These are phyloP conservation scores for Aspergillus ochraceus DNA, from an alignment of 2,329 filamentous ascomycete genomes.

Conservation along the genomic window DNA sequence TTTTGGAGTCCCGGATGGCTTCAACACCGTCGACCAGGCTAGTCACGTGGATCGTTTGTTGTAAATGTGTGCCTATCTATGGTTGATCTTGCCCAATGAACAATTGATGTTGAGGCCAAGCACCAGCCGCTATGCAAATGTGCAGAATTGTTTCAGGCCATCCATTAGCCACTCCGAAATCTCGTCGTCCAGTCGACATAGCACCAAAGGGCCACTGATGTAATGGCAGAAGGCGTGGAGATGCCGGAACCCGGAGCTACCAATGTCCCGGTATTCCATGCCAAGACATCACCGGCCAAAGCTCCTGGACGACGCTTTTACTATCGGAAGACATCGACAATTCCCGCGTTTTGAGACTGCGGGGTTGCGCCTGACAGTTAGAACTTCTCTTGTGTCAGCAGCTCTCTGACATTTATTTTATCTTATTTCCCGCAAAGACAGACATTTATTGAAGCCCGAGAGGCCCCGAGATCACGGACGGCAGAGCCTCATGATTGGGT, in stretches of 20 bases:
- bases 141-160: too few relatives aligned
- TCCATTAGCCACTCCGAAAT: too few relatives aligned
- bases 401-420: background rate
- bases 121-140: too few relatives aligned
- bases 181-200: too few relatives aligned
- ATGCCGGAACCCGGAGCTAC: background rate
- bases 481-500: slow-evolving; percentile 17
- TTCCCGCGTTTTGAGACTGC: slow-evolving; percentile 6
- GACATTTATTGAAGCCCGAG: background rate
- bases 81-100: too few relatives aligned
- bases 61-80: too few relatives aligned
- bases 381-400: background rate
- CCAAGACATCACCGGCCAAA: slow-evolving; percentile 20
- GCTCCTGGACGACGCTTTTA: slow-evolving; percentile 13
- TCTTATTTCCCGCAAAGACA: background rate
- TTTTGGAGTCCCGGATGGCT: too few relatives aligned
- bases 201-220: background rate
- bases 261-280: slow-evolving; percentile 15
- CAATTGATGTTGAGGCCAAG: too few relatives aligned
- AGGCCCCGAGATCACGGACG: slow-evolving; percentile 4
- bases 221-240: background rate
- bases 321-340: slow-evolving; percentile 1
- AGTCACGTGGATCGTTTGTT: too few relatives aligned
- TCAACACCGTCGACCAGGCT: too few relatives aligned
- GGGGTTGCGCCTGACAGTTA: background rate